A percentile compares a stretch with the other conserved stretches of the same genome.
These are phyloP conservation scores for Uromyces viciae-fabae DNA, from an alignment of 1,284 basidiomycete genomes.

Conservation along the genomic window DNA sequence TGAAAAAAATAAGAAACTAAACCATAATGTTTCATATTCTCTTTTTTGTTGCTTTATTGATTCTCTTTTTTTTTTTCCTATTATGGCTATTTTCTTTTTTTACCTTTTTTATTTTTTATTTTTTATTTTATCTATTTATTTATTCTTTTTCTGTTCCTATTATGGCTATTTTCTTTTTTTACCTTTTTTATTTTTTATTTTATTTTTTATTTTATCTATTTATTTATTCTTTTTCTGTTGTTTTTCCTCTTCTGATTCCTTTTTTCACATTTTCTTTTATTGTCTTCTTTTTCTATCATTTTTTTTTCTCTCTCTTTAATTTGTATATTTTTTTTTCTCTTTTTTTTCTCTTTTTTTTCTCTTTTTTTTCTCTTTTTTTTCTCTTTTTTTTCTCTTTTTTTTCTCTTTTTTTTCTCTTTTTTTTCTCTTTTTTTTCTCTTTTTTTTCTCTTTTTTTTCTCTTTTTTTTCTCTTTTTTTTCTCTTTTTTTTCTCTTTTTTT, in stretches of 20 bases:
- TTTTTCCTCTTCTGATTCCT: neutral
- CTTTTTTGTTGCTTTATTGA: no score
- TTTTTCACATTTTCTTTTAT: neutral
- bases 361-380: neutral
- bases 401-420: neutral
- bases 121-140: no score
- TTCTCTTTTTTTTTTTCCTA: no score
- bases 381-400: neutral
- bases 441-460: neutral
- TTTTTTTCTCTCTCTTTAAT: neutral
- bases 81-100: no score
- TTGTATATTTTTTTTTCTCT: neutral
- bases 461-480: neutral
- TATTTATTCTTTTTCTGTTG: no score
- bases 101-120: no score
- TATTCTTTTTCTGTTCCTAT: no score
- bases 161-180: no score
- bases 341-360: neutral
- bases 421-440: neutral
- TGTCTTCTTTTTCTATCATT: neutral
- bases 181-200: no score
- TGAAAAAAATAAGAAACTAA: no score
- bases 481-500: neutral
- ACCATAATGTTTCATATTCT: no score
- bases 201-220: no score